Evolutionary conservation across 1,284 basidiomycete genomes (phyloP).

Genomic region (Naganishia liquefaciens): DNA sequence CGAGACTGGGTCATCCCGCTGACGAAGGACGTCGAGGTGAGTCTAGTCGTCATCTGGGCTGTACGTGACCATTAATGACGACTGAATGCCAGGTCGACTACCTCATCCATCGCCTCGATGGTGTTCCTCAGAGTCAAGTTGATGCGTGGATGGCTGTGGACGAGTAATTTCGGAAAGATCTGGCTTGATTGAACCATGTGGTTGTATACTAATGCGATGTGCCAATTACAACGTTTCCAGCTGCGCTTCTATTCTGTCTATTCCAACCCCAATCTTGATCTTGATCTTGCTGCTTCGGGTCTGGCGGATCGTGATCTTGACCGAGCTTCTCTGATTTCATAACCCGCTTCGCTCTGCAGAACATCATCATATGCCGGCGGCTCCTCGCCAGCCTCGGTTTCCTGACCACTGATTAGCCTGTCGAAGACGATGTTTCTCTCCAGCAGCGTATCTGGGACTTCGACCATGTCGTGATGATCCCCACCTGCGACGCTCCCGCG

Average conservation of each 20-base stretch:
- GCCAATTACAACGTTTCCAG: conserved; percentile 15
- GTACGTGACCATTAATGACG: background rate
- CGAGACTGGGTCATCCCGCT: conserved; percentile 93
- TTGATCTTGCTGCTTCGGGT: conserved; percentile 9
- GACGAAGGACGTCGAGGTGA: conserved; percentile 96
- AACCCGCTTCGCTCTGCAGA: conserved; percentile 36
- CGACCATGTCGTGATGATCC: conserved; percentile 11
- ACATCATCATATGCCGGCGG: conserved; percentile 64
- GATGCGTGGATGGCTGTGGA: conserved; percentile 59
- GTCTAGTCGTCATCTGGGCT: conserved; percentile 42
- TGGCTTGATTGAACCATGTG: background rate
- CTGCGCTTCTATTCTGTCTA: conserved; percentile 15
- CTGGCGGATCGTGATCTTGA: conserved; percentile 18
- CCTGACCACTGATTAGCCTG: conserved; percentile 64
- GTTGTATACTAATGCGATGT: conserved; percentile 8
- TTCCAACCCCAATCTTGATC: conserved; percentile 18
- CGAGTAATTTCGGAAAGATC: background rate
- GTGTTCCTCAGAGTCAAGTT: conserved; percentile 75
- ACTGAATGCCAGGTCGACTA: conserved; percentile 74
- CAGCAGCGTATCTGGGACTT: conserved; percentile 48
- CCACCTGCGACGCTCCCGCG: conserved; percentile 7
- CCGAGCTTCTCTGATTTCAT: conserved; percentile 11
- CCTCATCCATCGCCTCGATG: conserved; percentile 78
- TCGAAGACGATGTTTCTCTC: conserved; percentile 54
- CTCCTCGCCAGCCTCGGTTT: conserved; percentile 64